phyloP scores from a whole-genome alignment of 2,329 filamentous ascomycete species.

The Cercospora canescens region DNA sequence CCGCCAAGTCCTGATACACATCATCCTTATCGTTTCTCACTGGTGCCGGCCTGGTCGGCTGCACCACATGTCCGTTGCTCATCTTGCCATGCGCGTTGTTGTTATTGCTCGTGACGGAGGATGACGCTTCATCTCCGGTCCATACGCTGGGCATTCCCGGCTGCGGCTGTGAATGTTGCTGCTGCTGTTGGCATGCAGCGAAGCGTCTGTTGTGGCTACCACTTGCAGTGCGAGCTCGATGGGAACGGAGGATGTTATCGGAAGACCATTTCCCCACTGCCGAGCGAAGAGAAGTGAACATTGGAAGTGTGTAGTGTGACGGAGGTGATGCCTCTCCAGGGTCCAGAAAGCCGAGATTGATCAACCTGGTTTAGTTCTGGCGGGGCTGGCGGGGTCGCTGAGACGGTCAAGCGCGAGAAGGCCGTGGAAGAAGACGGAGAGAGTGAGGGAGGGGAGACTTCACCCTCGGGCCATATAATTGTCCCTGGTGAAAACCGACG shows the following conservation, averaged over 20 bases:
- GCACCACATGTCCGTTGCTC: slow-evolving; percentile 7
- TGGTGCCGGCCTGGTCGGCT: not conserved
- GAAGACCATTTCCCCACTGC: slow-evolving; percentile 6
- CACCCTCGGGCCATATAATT: not conserved
- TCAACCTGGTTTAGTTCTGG: not conserved
- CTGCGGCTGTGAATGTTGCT: not conserved
- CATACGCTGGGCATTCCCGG: slow-evolving; percentile 11
- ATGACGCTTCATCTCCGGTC: slow-evolving; percentile 6
- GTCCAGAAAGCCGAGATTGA: slow-evolving; percentile 8
- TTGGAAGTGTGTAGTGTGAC: not conserved
- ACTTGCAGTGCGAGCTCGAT: not conserved
- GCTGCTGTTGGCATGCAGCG: slow-evolving; percentile 5
- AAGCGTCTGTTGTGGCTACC: not conserved
- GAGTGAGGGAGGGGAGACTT: not conserved
- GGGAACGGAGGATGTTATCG: slow-evolving; percentile 6
- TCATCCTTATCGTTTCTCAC: slow-evolving; percentile 2
- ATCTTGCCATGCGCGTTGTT: not conserved
- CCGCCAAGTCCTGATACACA: slow-evolving; percentile 33
- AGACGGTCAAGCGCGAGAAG: not conserved
- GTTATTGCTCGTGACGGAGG: not conserved
- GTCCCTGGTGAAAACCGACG: not conserved
- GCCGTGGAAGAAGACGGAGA: not conserved
- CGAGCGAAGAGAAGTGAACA: slow-evolving; percentile 1
- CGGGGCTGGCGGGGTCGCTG: not conserved
- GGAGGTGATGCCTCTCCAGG: not conserved